phyloP scores from a whole-genome alignment of 495 filamentous ascomycete species.

The Podospora tetraspora region DNA sequence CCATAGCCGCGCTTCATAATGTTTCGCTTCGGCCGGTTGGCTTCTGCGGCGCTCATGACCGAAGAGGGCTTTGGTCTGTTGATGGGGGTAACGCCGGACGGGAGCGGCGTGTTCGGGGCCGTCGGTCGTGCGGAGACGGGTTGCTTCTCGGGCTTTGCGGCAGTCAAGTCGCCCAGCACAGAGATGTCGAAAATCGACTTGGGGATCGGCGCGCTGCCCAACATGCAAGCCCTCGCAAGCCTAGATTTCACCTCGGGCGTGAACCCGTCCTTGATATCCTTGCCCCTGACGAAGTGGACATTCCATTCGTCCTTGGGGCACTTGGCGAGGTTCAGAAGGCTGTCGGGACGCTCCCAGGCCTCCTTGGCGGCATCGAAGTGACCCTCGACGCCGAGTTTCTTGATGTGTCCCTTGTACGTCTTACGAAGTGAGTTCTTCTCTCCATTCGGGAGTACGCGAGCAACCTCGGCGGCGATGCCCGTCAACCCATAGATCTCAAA shows the following conservation, averaged over 20 bases:
- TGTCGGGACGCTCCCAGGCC: conserved; percentile 33
- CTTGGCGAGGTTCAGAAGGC: conserved; percentile 43
- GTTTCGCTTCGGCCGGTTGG: conserved; percentile 37
- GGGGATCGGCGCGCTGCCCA: conserved; percentile 45
- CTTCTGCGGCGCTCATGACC: conserved; percentile 23
- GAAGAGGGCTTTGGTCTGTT: conserved; percentile 23
- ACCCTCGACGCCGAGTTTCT: conserved; percentile 48
- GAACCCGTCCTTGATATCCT: conserved; percentile 53
- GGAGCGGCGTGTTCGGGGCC: conserved; percentile 40
- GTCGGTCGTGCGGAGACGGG: conserved; percentile 38
- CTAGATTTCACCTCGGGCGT: conserved; percentile 25
- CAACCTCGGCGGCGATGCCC: conserved; percentile 46
- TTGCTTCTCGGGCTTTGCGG: conserved; percentile 31
- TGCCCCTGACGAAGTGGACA: conserved; percentile 42
- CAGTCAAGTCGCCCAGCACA: conserved; percentile 46
- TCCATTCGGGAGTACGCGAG: conserved; percentile 49
- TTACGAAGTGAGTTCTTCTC: conserved; percentile 54
- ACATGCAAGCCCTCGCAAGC: conserved; percentile 42
- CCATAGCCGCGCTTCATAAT: conserved; percentile 50
- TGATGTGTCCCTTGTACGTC: conserved; percentile 56
- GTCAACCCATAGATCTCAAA: conserved; percentile 47
- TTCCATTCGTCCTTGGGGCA: conserved; percentile 55
- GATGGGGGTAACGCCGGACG: conserved; percentile 14
- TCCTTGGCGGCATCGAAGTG: conserved; percentile 49
- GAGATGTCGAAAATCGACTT: conserved; percentile 45